Conservation (phyloP, 2,329 filamentous ascomycete genomes). For the Xylaria hypoxylon region DNA sequence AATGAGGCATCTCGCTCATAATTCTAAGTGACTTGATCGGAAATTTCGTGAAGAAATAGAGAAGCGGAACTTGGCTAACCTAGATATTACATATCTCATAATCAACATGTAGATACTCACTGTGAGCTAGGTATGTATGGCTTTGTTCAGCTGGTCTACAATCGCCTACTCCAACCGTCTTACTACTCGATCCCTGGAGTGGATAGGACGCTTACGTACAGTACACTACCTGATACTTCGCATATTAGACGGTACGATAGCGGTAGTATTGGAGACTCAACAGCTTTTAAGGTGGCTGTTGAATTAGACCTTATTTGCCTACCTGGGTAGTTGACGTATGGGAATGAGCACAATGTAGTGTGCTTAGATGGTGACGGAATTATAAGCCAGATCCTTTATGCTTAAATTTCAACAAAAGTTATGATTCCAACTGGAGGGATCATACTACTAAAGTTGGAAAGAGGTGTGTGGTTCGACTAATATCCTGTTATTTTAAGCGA, state of each 20-base stretch:
- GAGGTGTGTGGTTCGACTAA: not conserved
- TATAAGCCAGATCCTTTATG: not conserved
- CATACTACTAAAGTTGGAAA: slow-evolving; percentile 25
- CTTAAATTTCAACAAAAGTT: not conserved
- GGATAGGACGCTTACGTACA: slow-evolving; percentile 1
- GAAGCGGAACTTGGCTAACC: no score
- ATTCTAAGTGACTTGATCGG: not conserved
- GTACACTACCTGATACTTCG: not conserved
- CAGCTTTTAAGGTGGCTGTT: not conserved
- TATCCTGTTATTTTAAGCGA: slow-evolving; percentile 27
- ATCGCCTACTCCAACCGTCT: not conserved
- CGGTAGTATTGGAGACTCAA: not conserved
- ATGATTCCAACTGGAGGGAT: slow-evolving; percentile 25
- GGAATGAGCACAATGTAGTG: no score
- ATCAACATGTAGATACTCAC: no score
- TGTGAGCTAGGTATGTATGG: not conserved
- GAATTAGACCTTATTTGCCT: not conserved
- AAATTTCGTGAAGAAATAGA: no score
- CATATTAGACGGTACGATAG: not conserved
- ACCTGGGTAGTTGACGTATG: no score
- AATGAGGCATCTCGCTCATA: not conserved
- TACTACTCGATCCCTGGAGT: not conserved
- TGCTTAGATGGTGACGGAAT: no score
- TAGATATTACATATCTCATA: no score
- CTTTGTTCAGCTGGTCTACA: not conserved